These are phyloP conservation scores for Epichloe gansuensis DNA, from an alignment of 2,329 filamentous ascomycete species.

Conservation along the genomic window DNA sequence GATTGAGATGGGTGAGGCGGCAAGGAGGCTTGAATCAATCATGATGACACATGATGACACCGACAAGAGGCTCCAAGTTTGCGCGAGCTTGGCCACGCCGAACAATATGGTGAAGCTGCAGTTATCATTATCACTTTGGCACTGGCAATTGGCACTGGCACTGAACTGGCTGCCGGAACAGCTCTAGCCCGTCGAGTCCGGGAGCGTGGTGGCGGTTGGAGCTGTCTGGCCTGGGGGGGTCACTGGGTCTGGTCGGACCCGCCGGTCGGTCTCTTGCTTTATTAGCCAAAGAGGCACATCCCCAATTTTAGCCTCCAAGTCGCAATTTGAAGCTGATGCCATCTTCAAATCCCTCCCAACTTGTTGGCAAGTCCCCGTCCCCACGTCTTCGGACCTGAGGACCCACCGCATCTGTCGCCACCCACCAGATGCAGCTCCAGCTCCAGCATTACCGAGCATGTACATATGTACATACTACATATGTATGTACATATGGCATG, in stretches of 20 bases:
- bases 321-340: too few relatives aligned
- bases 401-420: not conserved
- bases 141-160: not conserved
- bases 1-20: not conserved
- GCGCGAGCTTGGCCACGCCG: not conserved
- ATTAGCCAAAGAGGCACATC: constrained; percentile 4
- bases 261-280: not conserved
- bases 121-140: not conserved
- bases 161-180: constrained; percentile 1
- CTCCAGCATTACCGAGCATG: too few relatives aligned
- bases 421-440: not conserved
- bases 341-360: too few relatives aligned
- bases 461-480: too few relatives aligned
- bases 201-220: constrained; percentile 1
- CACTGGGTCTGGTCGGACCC: constrained; percentile 4
- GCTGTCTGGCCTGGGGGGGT: not conserved
- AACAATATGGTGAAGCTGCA: not conserved
- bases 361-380: not conserved
- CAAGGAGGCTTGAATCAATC: not conserved
- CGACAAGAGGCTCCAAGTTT: not conserved
- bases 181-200: constrained; percentile 2
- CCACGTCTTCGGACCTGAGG: not conserved
- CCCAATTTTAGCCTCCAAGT: not conserved
- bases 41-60: constrained; percentile 1
- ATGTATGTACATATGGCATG: too few relatives aligned